Conservation (phyloP, 371 early-diverging fungal genomes). For the Mortierella sp. region DNA sequence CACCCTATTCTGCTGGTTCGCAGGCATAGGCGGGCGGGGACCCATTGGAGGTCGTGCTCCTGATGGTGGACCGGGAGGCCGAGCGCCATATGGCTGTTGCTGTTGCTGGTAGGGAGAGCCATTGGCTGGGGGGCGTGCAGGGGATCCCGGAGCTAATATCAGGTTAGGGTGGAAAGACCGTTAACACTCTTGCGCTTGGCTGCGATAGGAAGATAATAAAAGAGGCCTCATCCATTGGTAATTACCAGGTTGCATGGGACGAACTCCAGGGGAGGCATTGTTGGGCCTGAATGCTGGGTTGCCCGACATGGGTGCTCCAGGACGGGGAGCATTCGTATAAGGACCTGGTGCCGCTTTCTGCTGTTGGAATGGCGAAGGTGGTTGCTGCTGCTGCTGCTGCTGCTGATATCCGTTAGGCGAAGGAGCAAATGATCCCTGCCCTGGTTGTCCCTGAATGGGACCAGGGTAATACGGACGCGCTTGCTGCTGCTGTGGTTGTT, state of each 20-base stretch:
- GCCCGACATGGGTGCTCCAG: conserved; percentile 21
- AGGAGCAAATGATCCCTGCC: conserved; percentile 30
- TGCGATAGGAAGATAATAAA: background rate
- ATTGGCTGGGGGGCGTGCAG: conserved; percentile 32
- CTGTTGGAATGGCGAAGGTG: conserved; percentile 13
- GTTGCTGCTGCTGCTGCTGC: conserved; percentile 28
- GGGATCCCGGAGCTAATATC: conserved; percentile 24
- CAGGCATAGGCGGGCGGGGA: conserved; percentile 32
- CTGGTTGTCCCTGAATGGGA: conserved; percentile 27
- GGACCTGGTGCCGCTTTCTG: conserved; percentile 23
- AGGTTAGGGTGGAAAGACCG: background rate
- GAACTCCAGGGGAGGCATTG: conserved; percentile 25
- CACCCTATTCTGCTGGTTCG: conserved; percentile 35
- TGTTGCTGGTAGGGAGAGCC: conserved; percentile 22
- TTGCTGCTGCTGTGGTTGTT: no score
- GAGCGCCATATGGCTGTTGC: conserved; percentile 28
- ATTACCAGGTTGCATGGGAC: conserved; percentile 46
- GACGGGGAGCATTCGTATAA: conserved; percentile 28
- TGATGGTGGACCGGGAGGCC: conserved; percentile 39
- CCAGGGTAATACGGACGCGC: conserved; percentile 34
- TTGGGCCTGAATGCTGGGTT: conserved; percentile 29
- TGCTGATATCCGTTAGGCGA: conserved; percentile 26
- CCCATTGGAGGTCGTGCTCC: conserved; percentile 33
- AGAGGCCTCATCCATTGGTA: background rate
- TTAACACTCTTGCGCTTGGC: background rate